Evolutionary conservation across 345 rosid species (phyloP).

Genomic region (Chamaenerion angustifolium): DNA sequence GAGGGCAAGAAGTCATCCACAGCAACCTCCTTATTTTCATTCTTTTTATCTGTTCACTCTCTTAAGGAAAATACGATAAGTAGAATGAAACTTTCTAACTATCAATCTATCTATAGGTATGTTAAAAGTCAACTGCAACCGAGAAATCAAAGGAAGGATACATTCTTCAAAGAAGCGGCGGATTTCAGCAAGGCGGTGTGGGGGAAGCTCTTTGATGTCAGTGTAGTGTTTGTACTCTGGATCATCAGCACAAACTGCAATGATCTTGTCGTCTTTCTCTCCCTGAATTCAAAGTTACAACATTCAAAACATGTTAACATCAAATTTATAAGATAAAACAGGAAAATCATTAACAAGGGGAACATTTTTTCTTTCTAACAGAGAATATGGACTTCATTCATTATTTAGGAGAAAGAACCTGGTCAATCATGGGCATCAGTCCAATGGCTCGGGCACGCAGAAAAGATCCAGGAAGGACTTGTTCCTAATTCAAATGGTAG

Average conservation of each 20-base stretch:
- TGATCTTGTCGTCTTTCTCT: slow-evolving; percentile 35
- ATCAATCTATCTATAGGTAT: too few relatives aligned
- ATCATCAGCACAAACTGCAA: slow-evolving; percentile 37
- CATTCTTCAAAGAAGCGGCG: slow-evolving; percentile 38
- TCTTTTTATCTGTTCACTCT: slow-evolving; percentile 18
- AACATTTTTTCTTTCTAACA: not conserved
- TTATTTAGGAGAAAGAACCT: slow-evolving; percentile 7
- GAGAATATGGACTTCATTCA: not conserved
- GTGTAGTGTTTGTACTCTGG: slow-evolving; percentile 32
- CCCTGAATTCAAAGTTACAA: slow-evolving; percentile 12
- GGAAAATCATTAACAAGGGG: too few relatives aligned
- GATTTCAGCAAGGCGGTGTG: slow-evolving; percentile 34
- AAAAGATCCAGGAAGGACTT: slow-evolving; percentile 29
- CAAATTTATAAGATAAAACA: too few relatives aligned
- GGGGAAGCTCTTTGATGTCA: slow-evolving; percentile 28
- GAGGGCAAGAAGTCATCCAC: slow-evolving; percentile 28
- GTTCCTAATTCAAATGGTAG: slow-evolving; percentile 15
- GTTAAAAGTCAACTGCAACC: not conserved
- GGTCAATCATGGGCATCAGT: slow-evolving; percentile 39
- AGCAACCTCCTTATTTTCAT: slow-evolving; percentile 35
- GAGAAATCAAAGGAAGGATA: slow-evolving; percentile 6
- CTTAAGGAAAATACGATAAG: too few relatives aligned
- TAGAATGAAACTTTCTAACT: too few relatives aligned
- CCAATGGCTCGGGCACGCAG: slow-evolving; percentile 33
- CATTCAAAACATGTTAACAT: not conserved